Conservation (phyloP, 2,329 filamentous ascomycete genomes). For the Neofusicoccum laricinum region DNA sequence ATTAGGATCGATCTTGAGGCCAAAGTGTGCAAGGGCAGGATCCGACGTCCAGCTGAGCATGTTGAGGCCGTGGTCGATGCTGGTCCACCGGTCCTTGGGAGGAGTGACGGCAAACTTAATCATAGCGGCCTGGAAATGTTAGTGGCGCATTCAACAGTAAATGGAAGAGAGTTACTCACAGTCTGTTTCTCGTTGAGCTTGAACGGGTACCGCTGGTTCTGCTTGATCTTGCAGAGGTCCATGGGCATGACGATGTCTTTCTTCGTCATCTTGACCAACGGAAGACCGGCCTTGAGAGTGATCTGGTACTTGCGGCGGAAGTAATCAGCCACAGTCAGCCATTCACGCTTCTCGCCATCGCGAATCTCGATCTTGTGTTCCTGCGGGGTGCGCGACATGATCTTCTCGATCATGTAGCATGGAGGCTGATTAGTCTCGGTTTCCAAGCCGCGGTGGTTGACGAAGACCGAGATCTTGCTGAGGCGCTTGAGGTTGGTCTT, state of each 20-base stretch:
- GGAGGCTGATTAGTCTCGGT: constrained; percentile 28
- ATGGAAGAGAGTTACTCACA: constrained; percentile 28
- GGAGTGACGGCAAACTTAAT: constrained; percentile 88
- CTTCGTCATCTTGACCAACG: constrained; percentile 59
- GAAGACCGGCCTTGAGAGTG: constrained; percentile 48
- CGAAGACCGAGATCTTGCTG: constrained; percentile 40
- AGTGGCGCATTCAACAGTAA: background rate
- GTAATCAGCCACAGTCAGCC: constrained; percentile 56
- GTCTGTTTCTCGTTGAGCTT: constrained; percentile 66
- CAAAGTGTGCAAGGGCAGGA: constrained; percentile 68
- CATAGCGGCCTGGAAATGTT: constrained; percentile 56
- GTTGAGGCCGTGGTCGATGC: constrained; percentile 66
- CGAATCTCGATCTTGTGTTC: constrained; percentile 57
- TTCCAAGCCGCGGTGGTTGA: constrained; percentile 35
- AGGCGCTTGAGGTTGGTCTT: constrained; percentile 42
- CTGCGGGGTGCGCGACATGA: constrained; percentile 43
- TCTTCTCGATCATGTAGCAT: constrained; percentile 50
- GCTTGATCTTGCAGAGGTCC: constrained; percentile 52
- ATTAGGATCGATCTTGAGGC: constrained; percentile 62
- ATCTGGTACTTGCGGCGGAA: constrained; percentile 53
- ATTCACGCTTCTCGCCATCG: constrained; percentile 37
- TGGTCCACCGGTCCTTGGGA: constrained; percentile 63
- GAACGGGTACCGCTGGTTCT: constrained; percentile 56
- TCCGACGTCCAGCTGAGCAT: constrained; percentile 69
- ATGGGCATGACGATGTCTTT: constrained; percentile 54